Percentiles rank a stretch among this genome's conserved stretches.
Evolutionary conservation across 2,329 filamentous ascomycete species (phyloP).

Genomic region (Alternaria angustiovoidea): DNA sequence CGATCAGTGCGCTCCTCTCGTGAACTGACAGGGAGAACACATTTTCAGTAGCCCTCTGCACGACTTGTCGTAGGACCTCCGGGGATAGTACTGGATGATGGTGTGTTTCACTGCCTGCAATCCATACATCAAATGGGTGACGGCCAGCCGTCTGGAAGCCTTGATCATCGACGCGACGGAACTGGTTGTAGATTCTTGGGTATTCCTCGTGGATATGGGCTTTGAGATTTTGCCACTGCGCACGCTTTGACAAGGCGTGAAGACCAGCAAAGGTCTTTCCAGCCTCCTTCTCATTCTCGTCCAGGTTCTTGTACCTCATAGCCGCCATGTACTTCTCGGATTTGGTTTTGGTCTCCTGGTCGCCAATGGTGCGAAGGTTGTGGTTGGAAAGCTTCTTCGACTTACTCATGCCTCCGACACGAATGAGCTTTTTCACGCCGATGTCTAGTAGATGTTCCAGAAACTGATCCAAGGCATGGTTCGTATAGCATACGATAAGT

Average conservation of each 20-base stretch:
- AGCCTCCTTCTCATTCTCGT: constrained; percentile 15
- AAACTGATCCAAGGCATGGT: constrained; percentile 65
- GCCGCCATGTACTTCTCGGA: constrained; percentile 21
- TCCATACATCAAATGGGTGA: constrained; percentile 38
- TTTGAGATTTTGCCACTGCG: constrained; percentile 29
- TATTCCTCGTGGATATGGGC: constrained; percentile 23
- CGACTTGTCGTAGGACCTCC: background rate
- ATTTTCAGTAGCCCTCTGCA: constrained; percentile 16
- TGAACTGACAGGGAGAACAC: constrained; percentile 18
- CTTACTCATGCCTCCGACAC: constrained; percentile 68
- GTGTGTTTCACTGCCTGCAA: background rate
- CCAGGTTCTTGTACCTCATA: constrained; percentile 22
- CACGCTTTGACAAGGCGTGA: constrained; percentile 13
- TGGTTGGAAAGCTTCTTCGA: constrained; percentile 59
- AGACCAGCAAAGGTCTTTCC: constrained; percentile 16
- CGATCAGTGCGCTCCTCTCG: constrained; percentile 23
- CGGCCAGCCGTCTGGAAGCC: constrained; percentile 28
- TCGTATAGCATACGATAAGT: constrained; percentile 58
- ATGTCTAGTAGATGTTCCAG: constrained; percentile 66
- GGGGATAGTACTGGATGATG: background rate
- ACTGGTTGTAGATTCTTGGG: constrained; percentile 29
- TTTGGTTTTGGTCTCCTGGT: constrained; percentile 30
- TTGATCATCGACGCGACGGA: constrained; percentile 23
- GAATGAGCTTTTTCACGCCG: constrained; percentile 62
- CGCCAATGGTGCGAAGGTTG: constrained; percentile 56